Evolutionary conservation across 495 filamentous ascomycete species (phyloP), one percentile per base, ranked within the genome.

Genomic region (Podospora pseudopauciseta): DNA sequence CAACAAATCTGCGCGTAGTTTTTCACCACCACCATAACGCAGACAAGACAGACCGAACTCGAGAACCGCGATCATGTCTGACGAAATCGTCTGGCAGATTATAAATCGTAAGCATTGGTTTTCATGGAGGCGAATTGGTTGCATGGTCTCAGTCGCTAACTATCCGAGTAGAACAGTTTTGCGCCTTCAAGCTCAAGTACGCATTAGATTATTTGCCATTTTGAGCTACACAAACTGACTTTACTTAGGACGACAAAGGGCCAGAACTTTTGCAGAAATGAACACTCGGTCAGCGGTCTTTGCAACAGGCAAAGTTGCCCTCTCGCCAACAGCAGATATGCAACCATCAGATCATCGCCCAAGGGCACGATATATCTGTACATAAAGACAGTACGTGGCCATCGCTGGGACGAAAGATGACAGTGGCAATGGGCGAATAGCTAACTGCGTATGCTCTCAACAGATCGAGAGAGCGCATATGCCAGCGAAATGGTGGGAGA

Each of bases 191-290:
- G 74, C 84, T 98, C 69, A 98, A 98, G 91, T 95, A 81, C 77
- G 86, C 80, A 15, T 61, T 60, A 57, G 57, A 15, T 60, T 57
- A 32, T 32, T 64, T 65, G 62, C 39, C 23, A 60, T 65, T 65
- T 70, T 34, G 63, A 64, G 39, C 32, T 68, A 69, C 72, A 73
- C 60, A 70, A 60, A 70, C 72, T 60, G 74, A 67, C 71, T 90
- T 44, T 0, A 15, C 2, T 1, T 53, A 76, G 91, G 82, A 96
- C 93, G 7, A 92, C 92, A 23, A 97, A 97, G 81, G 88, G 90
- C 34, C 89, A 94, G 78, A 97, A 88, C 74, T 99, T 98, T 81
- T 99, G 95, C 96, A 80, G 94, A 97, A 87, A 92, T 95, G 87
- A 97, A 68, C 78, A 78, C 67, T 75, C 73, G 18, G 70, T 97